phyloP scores from a whole-genome alignment of 805 yeast genomes.

The Wickerhamomyces bovis region DNA sequence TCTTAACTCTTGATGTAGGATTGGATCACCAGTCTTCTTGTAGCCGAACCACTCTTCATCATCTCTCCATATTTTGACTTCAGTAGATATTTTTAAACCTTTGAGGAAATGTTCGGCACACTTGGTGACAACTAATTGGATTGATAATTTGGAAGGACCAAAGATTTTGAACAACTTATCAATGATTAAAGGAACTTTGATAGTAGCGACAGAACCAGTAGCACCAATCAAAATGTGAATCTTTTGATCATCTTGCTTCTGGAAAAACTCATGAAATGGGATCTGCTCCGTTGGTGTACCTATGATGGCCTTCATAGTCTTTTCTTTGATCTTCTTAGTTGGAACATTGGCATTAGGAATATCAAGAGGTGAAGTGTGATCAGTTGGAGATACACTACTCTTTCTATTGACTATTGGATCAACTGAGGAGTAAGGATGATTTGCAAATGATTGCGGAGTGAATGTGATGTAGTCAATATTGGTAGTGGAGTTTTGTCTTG shows the following conservation, averaged over 20 bases:
- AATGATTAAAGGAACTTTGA: constrained; percentile 84
- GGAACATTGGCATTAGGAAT: background rate
- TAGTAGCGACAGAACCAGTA: constrained; percentile 95
- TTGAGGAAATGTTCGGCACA: constrained; percentile 66
- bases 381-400: background rate
- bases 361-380: background rate
- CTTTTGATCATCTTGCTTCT: constrained; percentile 74
- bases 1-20: constrained; percentile 69
- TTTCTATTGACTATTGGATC: background rate
- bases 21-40: constrained; percentile 60
- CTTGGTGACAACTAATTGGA: constrained; percentile 79
- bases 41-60: constrained; percentile 66
- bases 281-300: constrained; percentile 59
- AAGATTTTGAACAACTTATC: constrained; percentile 79
- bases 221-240: constrained; percentile 87
- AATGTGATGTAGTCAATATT: constrained; percentile 20
- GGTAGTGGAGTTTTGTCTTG: constrained; percentile 24
- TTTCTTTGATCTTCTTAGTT: constrained; percentile 29
- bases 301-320: constrained; percentile 43
- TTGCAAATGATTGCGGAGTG: constrained; percentile 10
- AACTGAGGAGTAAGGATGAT: constrained; percentile 2
- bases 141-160: constrained; percentile 65
- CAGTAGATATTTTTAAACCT: constrained; percentile 59
- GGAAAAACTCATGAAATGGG: constrained; percentile 68
- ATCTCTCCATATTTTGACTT: constrained; percentile 81